Evolutionary conservation across 176 grass and related monocot genomes (phyloP), one percentile per base, ranked within the genome.

Genomic region (Tuctoria greenei): DNA sequence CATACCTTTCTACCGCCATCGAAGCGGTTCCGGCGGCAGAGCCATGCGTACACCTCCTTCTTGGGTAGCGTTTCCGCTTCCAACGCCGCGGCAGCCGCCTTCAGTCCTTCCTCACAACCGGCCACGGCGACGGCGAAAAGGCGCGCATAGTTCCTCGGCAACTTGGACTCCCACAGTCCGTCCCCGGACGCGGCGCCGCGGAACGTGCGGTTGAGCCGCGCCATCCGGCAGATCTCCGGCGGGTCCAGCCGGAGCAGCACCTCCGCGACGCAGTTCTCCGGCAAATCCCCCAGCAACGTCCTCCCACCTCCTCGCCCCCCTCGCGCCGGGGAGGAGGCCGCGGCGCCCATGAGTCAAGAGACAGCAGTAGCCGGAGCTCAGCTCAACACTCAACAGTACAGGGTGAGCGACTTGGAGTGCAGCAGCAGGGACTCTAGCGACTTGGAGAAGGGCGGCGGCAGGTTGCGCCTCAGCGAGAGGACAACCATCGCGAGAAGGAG

Each of bases 261-360:
- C 89, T 99, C 95, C 67, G 95, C 91, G 70, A 99, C 74, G 71
- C 95, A 99, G 68, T 58, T 81, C 79, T 99, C 95, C 37, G 95
- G 91, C 68, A 99, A 40, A 74, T 92, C 89, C 31, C 82, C 89
- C 51, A 99, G 79, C 73, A 52, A 76, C 44, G 88, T 92, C 24
- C 41, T 63, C 46, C 65, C 43, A 8, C 40, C 66, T 8, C 69
- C 63, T 13, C 57, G 69, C 7, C 23, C 42, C 46, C 56, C 74
- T 71, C 74, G 50, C 47, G 73, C 58, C 13, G 93, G 91, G 46
- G 91, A 93, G 46, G 91, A 93, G 18, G 42, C 51, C 34, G 54
- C 69, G 16, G 66, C 77, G 42, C 95, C 95, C 95, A 99, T 99
- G 54, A 58, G 62, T 70, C 49, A 43, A 71, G 26, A 26, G 81